Conservation (phyloP, 1,139 yeast genomes). For the Magnusiomyces fungicola region DNA sequence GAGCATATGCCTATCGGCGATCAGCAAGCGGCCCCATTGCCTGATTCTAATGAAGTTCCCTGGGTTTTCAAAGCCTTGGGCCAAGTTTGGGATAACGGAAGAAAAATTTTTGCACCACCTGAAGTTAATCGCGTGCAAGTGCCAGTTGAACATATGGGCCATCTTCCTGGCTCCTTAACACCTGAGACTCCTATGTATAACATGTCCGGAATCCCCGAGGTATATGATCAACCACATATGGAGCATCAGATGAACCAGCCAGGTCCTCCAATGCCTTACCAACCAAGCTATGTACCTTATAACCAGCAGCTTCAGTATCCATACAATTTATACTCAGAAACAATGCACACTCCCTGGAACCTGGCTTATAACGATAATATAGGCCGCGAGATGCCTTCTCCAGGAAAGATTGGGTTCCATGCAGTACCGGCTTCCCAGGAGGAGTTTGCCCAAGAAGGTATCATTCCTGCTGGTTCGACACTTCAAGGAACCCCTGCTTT, state of each 20-base stretch:
- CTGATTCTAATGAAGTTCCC: not conserved
- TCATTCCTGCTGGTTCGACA: not conserved
- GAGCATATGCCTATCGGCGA: not conserved
- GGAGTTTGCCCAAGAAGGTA: not conserved
- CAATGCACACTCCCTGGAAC: not conserved
- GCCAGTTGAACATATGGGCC: not conserved
- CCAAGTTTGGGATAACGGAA: not conserved
- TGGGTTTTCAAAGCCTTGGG: not conserved
- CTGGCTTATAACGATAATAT: not conserved
- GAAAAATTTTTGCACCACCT: not conserved
- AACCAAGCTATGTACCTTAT: not conserved
- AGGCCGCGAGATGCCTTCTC: not conserved
- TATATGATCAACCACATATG: not conserved
- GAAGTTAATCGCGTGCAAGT: not conserved
- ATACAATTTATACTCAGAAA: not conserved
- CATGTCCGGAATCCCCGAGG: too few species aligned
- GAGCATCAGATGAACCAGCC: not conserved
- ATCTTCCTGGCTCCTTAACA: not conserved
- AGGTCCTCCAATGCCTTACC: not conserved
- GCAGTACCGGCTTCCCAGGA: not conserved
- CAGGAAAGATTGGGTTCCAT: not conserved
- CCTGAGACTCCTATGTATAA: too few species aligned
- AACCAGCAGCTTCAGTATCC: not conserved
- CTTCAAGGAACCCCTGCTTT: not conserved
- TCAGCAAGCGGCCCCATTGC: not conserved